Evolutionary conservation across 352 stramenopile genomes (phyloP).

Genomic region (Blastocystis sp.): DNA sequence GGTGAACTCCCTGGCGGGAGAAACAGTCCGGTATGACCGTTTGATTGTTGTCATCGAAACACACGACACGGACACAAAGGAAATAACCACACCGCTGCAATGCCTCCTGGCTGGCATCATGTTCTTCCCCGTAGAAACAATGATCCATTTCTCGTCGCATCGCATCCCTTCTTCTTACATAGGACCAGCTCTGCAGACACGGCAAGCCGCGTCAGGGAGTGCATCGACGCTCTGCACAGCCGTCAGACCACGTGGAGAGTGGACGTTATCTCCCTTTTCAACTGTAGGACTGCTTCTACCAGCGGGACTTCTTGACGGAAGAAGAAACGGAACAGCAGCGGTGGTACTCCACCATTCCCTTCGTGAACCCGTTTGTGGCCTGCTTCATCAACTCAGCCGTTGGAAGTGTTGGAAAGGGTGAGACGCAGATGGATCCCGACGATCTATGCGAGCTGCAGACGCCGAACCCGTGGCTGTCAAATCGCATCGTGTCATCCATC

Average conservation of each 20-base stretch:
- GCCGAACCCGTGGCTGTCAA: slow-evolving; percentile 51
- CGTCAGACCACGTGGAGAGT: slow-evolving; percentile 18
- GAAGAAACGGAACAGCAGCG: not conserved
- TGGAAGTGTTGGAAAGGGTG: not conserved
- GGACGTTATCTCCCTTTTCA: not conserved
- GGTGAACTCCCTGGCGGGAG: not conserved
- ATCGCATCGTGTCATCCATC: not conserved
- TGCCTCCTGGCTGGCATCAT: slow-evolving; percentile 4
- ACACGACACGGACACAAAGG: not conserved
- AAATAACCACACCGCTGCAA: not conserved
- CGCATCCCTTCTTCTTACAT: not conserved
- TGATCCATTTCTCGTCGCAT: not conserved
- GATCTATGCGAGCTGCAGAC: slow-evolving; percentile 17
- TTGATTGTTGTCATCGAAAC: not conserved
- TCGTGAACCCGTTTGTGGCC: slow-evolving; percentile 36
- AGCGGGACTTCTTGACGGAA: slow-evolving; percentile 20
- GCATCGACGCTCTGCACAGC: not conserved
- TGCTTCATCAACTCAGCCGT: slow-evolving; percentile 40
- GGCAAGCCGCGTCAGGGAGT: not conserved
- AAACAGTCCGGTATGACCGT: not conserved
- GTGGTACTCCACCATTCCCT: slow-evolving; percentile 25
- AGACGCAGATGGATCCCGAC: slow-evolving; percentile 1
- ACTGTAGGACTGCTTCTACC: slow-evolving; percentile 1
- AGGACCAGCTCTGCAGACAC: not conserved
- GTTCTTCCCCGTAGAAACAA: slow-evolving; percentile 1